Evolutionary conservation across 306 rosid species (phyloP), one percentile per base, ranked within the genome.

Genomic region (Trifolium pratense): DNA sequence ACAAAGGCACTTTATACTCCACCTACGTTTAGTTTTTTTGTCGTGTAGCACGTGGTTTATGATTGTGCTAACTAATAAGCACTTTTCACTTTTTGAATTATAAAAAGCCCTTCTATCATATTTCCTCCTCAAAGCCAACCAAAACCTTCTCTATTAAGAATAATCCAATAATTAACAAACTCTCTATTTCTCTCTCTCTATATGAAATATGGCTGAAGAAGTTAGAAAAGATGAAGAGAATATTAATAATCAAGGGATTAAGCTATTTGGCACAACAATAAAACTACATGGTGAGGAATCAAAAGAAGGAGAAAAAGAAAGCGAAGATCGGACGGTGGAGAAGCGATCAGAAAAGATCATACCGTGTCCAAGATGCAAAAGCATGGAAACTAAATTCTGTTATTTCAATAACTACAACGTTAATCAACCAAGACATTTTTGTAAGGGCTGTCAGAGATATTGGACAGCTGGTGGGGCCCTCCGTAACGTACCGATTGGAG

Each of bases 391-490:
- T n/a, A 93, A 93, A 66, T 93, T 93, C 75, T 93, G 98, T 61
- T 93, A 93, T 76, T 93, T 93, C 85, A 93, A 93, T 32, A 93
- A 93, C 70, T 93, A 93, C 81, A 93, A 93, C 78, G 96, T 93
- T 21, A 93, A 93, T 69, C 98, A 93, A 79, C 98, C 98, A 3
- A 83, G 98, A 23, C 96, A 93, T 76, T 93, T 93, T 75, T 93
- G 98, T 20, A 93, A 93, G 82, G 84, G 87, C 8, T 93, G 98
- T 43, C 97, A 93, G 77, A 80, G 98, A 59, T 93, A 92, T 74
- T 93, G 98, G 98, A 93, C 98, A 0, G 94, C 93, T 9, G 98
- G 98, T 1, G 98, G 98, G 34, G 97, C 97, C 43, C 98, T 93
- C 59, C 78, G 98, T 2, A 90, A 93, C 75, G 96, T 93, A 0